Evolutionary conservation across 1,284 basidiomycete species (phyloP), one percentile per base, ranked within the genome.

Genomic region (Pseudozyma pruni): DNA sequence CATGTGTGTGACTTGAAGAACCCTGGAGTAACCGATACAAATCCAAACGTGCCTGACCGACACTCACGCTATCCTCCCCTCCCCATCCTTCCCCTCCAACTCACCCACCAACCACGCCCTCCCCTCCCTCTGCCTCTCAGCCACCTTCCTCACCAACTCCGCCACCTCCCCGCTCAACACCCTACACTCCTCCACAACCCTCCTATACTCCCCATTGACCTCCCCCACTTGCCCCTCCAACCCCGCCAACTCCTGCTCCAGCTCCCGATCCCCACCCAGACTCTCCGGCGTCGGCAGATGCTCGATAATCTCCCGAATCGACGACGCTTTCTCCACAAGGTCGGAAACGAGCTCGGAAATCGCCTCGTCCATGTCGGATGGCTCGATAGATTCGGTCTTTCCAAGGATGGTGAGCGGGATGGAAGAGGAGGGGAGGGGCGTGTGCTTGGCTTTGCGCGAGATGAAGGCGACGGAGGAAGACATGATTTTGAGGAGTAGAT

Each of bases 401-500:
- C 75, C 75, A 1, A 72, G 45, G 9, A 72, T 47, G 3, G 72
- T 75, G 9, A 77, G 50, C 0, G 75, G 75, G 3, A 77, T 42
- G n/a, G 44, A 29, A 8, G 72, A 53, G 7, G 51, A 38, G 4
- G 74, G 72, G 0, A 72, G 43, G 10, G 48, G 37, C 6, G 40
- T 16, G 38, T 77, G 75, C 23, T 45, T 43, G 13, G 75, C 66
- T 49, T 77, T 77, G 33, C 75, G 72, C 0, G 75, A 77, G 14
- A 71, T 58, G 53, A 59, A 77, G 0, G 75, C 73, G 32, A 75
- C 56, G 1, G 73, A 72, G 0, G 75, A 75, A 1, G 75, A 74
- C 75, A 77, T 77, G 47, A 77, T 71, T 37, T 69, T 62, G 38
- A 77, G 60, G 1, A 77, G 59, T n/a, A 72, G 57, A 25, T 77